phyloP scores from a whole-genome alignment of 768 basidiomycete species.

The Kwoniella sp. region DNA sequence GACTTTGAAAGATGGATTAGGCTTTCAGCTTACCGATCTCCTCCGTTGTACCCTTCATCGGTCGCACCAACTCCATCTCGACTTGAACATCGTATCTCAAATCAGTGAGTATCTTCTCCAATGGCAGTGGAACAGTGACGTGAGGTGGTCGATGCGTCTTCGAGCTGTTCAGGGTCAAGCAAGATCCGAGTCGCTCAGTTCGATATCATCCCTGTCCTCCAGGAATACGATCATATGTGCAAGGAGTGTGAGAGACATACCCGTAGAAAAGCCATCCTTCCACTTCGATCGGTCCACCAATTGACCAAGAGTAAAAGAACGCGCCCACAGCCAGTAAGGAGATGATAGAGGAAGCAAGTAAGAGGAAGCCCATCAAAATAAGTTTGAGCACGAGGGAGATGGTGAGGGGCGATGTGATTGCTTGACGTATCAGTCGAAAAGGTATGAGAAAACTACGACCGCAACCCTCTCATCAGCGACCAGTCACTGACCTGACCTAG shows the following conservation, averaged over 20 bases:
- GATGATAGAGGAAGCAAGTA: conserved; percentile 42
- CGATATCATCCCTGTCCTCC: no score
- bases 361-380: conserved; percentile 37
- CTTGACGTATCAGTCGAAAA: conserved; percentile 34
- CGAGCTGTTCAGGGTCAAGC: conserved; percentile 28
- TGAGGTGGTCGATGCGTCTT: conserved; percentile 48
- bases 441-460: conserved; percentile 45
- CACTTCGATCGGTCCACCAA: conserved; percentile 44
- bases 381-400: conserved; percentile 46
- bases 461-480: no score
- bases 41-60: conserved; percentile 29
- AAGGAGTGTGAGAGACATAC: conserved; percentile 26
- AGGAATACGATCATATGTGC: no score
- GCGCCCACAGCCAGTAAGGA: conserved; percentile 48
- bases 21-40: conserved; percentile 37
- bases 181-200: background rate
- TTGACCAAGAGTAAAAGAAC: conserved; percentile 52
- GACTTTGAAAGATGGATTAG: background rate
- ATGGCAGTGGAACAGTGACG: conserved; percentile 36
- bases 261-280: conserved; percentile 55
- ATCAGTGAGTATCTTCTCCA: conserved; percentile 44
- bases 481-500: no score
- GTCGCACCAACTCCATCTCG: conserved; percentile 54
- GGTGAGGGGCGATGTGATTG: conserved; percentile 48
- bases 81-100: conserved; percentile 53